phyloP scores from a whole-genome alignment of 768 basidiomycete genomes.

The Boletus huronensis region DNA sequence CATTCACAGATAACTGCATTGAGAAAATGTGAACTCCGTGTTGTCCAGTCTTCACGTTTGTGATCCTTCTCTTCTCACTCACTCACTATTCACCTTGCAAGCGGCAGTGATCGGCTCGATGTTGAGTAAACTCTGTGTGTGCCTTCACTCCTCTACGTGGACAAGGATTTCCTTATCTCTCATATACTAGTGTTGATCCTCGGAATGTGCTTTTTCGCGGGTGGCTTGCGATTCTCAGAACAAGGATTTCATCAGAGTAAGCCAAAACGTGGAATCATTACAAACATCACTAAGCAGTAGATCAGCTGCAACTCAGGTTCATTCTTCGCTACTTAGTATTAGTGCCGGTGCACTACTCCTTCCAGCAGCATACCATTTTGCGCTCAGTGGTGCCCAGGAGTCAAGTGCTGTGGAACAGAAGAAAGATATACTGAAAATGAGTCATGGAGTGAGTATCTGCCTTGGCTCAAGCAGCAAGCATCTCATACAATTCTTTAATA shows the following conservation, averaged over 20 bases:
- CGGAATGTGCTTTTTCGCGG: conserved; percentile 90
- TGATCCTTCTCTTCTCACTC: conserved; percentile 1
- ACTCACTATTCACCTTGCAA: conserved; percentile 6
- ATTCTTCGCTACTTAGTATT: conserved; percentile 70
- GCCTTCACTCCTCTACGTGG: neutral
- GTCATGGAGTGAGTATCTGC: conserved; percentile 43
- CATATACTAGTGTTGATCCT: conserved; percentile 61
- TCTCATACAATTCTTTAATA: conserved; percentile 16
- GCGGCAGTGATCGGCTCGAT: conserved; percentile 75
- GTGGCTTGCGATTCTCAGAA: conserved; percentile 72
- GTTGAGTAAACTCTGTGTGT: conserved; percentile 68
- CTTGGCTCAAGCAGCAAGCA: neutral
- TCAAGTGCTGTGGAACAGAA: conserved; percentile 33
- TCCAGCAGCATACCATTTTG: conserved; percentile 76
- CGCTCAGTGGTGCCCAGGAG: conserved; percentile 30
- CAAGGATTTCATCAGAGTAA: conserved; percentile 74
- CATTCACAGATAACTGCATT: conserved; percentile 61
- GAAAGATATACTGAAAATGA: conserved; percentile 44
- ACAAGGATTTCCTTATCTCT: conserved; percentile 3
- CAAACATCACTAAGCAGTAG: conserved; percentile 1
- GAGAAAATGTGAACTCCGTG: conserved; percentile 72
- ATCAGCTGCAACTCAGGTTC: conserved; percentile 60
- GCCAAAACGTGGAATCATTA: conserved; percentile 23
- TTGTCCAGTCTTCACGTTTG: conserved; percentile 80
- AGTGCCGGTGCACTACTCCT: conserved; percentile 78